Evolutionary conservation across 2,329 filamentous ascomycete genomes (phyloP).

Genomic region (Cladosporium cucumerinum): DNA sequence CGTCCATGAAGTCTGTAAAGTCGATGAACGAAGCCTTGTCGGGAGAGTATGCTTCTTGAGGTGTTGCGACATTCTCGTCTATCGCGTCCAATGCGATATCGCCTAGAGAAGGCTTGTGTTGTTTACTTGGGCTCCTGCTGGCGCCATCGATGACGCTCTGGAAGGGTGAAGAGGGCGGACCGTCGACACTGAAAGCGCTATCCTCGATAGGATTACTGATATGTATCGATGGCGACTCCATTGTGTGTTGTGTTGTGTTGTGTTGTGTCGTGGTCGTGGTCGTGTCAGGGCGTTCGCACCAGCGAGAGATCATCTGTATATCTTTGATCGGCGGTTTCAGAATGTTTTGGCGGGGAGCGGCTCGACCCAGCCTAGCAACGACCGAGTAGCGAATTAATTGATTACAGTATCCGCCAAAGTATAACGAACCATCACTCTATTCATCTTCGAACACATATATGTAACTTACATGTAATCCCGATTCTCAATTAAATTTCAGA

Average conservation of each 20-base stretch:
- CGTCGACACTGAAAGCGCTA: conserved; percentile 18
- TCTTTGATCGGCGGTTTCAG: conserved; percentile 8
- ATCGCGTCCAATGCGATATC: conserved; percentile 4
- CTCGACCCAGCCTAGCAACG: conserved; percentile 1
- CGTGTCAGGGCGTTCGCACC: not conserved
- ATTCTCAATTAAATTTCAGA: too few relatives aligned
- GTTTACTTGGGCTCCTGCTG: conserved; percentile 32
- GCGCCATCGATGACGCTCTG: conserved; percentile 42
- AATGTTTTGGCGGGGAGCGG: not conserved
- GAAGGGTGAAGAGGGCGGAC: conserved; percentile 48
- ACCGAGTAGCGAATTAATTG: too few relatives aligned
- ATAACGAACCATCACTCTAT: too few relatives aligned
- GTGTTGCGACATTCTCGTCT: conserved; percentile 17
- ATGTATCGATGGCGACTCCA: conserved; percentile 18
- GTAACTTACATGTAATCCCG: too few relatives aligned
- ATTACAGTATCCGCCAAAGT: too few relatives aligned
- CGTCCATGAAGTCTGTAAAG: conserved; percentile 21
- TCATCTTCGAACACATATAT: too few relatives aligned
- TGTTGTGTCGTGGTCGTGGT: too few relatives aligned
- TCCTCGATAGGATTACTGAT: conserved; percentile 10
- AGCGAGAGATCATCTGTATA: not conserved
- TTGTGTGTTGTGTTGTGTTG: conserved; percentile 2
- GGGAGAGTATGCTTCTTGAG: conserved; percentile 21
- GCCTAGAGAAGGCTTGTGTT: conserved; percentile 23
- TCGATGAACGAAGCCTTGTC: conserved; percentile 18